Evolutionary conservation across 1,139 yeast species (phyloP).

Genomic region (Hansenula lynferdii): DNA sequence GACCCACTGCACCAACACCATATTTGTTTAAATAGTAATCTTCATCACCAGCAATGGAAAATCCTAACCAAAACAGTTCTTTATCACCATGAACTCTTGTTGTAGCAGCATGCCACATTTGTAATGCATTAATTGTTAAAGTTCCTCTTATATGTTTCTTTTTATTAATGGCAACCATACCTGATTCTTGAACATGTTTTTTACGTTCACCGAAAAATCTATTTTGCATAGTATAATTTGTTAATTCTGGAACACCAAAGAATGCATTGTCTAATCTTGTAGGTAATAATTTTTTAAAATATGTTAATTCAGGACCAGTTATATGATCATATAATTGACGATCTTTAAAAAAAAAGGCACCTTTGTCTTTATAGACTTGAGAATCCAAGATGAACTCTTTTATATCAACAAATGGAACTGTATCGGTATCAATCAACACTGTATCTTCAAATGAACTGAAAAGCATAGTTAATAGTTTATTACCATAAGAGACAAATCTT

Average conservation of each 20-base stretch:
- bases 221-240: conserved; percentile 35
- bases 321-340: conserved; percentile 20
- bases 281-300: conserved; percentile 40
- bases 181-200: conserved; percentile 53
- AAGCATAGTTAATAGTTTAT: conserved; percentile 43
- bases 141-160: too few species aligned
- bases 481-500: conserved; percentile 39
- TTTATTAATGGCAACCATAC: conserved; percentile 43
- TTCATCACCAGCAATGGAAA: conserved; percentile 46
- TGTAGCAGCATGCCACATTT: conserved; percentile 35
- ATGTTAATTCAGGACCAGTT: conserved; percentile 31
- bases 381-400: conserved; percentile 24
- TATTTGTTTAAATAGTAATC: conserved; percentile 30
- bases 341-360: conserved; percentile 33
- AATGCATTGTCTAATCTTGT: conserved; percentile 23
- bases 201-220: conserved; percentile 35
- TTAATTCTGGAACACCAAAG: conserved; percentile 34
- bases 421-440: conserved; percentile 47
- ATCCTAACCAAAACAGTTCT: conserved; percentile 52
- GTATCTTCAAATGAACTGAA: conserved; percentile 46
- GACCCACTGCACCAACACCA: conserved; percentile 45
- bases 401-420: conserved; percentile 40
- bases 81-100: conserved; percentile 45
- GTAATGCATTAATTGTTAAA: conserved; percentile 37
- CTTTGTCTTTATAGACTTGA: conserved; percentile 25